Base-by-base conservation (phyloP, 2,329 filamentous ascomycete genomes). In the Phoma herbarum region DNA sequence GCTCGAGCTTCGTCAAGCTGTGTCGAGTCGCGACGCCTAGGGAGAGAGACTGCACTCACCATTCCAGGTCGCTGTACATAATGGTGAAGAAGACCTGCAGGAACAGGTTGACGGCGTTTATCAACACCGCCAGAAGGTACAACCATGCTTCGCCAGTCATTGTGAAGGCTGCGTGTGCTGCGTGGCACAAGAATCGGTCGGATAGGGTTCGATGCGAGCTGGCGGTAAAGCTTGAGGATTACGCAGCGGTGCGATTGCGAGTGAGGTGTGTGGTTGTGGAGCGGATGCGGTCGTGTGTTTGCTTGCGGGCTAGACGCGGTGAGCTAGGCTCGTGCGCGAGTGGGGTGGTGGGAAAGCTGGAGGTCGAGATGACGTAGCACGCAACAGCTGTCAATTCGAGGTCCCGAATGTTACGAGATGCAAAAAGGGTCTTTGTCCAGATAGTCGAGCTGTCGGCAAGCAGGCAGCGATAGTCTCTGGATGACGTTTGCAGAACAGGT, bases 61-160 rank as follows among this genome's bases (percentile, higher is more conserved):
- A 99, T 90, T 99, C 95, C 75, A 99, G 83, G 86, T 99, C 95
- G 81, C 92, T 97, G 84, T 98, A 99, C 96, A 99, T 99, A 78
- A 99, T 99, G 59, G 95, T 99, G 84, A 99, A 99, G 87, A 99
- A 99, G 73, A 99, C 95, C 84, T 99, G 96, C 58, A 99, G 86
- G 82, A 99, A 99, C 76, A 99, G 87, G 85, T 99, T 99, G 88
- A 99, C 93, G 84, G 95, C 95, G 84, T 99, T 99, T 85, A 99
- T 96, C 79, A 99, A 87, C 81, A 99, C 96, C 82, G 94, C 90
- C 81, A 99, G 86, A 74, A 99, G 89, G 84, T 96, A 99, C 79
- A 99, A 85, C 95, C 95, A 97, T 79, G 93, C 93, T 87, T 97
- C 93, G 81, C 93, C 93, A 75, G 93, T 97, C 93, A 97, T 97